Percentiles rank a stretch among this genome's conserved stretches.
phyloP scores from a whole-genome alignment of 2,329 filamentous ascomycete species.

The Moelleriella libera region DNA sequence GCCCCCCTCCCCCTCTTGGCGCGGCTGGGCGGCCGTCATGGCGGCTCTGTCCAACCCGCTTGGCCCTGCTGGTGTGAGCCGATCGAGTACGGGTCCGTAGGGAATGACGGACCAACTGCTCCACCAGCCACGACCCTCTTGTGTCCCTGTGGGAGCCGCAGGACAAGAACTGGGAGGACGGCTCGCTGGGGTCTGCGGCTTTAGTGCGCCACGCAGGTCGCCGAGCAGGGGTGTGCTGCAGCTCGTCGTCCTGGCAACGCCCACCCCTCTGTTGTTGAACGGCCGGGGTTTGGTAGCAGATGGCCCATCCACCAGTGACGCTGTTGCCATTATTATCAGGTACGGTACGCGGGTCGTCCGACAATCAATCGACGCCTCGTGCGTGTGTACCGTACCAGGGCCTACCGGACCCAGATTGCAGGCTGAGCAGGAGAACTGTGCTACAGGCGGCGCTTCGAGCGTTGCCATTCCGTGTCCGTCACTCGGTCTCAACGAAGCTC shows the following conservation, averaged over 20 bases:
- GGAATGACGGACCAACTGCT: neutral
- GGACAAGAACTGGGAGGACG: no score
- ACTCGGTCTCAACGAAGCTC: no score
- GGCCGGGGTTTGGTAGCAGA: neutral
- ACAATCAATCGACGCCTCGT: neutral
- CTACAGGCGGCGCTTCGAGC: no score
- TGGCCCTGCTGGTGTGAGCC: neutral
- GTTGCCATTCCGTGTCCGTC: no score
- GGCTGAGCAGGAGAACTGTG: no score
- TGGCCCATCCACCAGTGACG: conserved; percentile 1
- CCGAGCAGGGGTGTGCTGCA: neutral
- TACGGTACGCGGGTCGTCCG: conserved; percentile 1
- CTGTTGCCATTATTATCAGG: conserved; percentile 2
- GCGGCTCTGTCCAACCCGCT: no score
- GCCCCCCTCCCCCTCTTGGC: no score
- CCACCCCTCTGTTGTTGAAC: conserved; percentile 8
- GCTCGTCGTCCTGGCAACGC: conserved; percentile 7
- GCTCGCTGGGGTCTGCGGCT: neutral
- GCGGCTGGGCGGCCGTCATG: no score
- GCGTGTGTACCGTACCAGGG: neutral
- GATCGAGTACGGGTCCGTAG: neutral
- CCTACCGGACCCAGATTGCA: no score
- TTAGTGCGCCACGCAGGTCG: conserved; percentile 3
- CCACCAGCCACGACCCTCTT: neutral
- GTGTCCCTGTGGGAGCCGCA: no score